Percentiles rank a stretch among this genome's conserved stretches.
These are phyloP conservation scores for Haplographium delicatum DNA, from an alignment of 495 filamentous ascomycete species.

Conservation along the genomic window DNA sequence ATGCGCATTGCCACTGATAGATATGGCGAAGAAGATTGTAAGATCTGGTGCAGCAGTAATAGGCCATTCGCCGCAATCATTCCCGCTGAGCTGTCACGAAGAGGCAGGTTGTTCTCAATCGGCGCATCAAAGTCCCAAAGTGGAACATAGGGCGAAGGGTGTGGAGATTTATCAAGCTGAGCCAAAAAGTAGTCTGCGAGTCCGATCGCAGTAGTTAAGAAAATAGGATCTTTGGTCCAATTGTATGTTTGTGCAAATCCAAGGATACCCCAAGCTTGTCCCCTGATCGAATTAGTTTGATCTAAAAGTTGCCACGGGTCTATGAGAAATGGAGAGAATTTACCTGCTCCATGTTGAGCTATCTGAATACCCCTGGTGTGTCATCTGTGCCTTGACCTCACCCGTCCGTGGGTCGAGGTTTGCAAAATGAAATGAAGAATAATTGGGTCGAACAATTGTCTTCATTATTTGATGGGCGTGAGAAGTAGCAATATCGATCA, in stretches of 20 bases:
- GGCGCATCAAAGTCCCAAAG: constrained; percentile 40
- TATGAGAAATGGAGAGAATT: no score
- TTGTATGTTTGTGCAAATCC: constrained; percentile 40
- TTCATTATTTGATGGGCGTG: constrained; percentile 32
- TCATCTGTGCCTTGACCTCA: constrained; percentile 29
- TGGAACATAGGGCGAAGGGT: constrained; percentile 15
- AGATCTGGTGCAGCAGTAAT: constrained; percentile 32
- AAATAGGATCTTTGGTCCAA: constrained; percentile 36
- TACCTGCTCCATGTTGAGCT: constrained; percentile 37
- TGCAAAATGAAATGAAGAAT: constrained; percentile 35
- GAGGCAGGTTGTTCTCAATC: constrained; percentile 2
- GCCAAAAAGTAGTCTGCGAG: constrained; percentile 36
- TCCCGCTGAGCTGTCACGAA: constrained; percentile 35
- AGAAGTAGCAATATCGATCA: constrained; percentile 31
- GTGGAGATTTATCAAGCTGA: constrained; percentile 13
- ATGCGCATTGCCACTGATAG: constrained; percentile 31
- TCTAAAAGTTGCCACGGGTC: no score
- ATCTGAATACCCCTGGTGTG: constrained; percentile 37
- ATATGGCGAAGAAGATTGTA: constrained; percentile 23
- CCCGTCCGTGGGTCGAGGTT: constrained; percentile 34
- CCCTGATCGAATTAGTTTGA: no score
- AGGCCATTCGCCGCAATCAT: constrained; percentile 39
- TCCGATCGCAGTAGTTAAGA: constrained; percentile 30
- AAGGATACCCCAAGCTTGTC: constrained; percentile 43
- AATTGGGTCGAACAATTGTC: constrained; percentile 30